Base-by-base conservation (phyloP, 106 monocot species). In the Chionographis japonica region DNA sequence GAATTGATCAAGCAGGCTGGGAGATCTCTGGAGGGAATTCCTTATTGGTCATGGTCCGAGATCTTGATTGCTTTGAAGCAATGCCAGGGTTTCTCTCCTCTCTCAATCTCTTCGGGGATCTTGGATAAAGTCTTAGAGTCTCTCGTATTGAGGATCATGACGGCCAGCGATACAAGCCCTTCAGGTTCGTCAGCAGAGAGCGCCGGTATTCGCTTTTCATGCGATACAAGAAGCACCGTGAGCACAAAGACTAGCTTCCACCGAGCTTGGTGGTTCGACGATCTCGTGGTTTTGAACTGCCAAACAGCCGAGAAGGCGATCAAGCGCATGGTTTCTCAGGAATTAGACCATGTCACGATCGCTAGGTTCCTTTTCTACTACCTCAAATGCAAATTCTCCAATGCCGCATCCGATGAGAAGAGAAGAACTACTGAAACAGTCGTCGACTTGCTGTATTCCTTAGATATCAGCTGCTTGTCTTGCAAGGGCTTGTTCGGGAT, bases 261-360 rank as follows among this genome's bases (percentile, higher is more conserved):
- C 57, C 69, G 76, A 55, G 56, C 73, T 36, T 95, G 91, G 95
- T 95, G 95, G 95, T 84, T 84, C n/a, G 88, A 91, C n/a, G 97
- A 92, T 70, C 72, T 97, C 9, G 11, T 65, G 2, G 20, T 72
- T 43, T 68, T 97, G 13, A 73, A 71, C 19, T 50, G 56, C 38
- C 56, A 51, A 12, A 52, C 56, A 8, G 42, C 85, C 4, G 68
- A 87, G 27, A 89, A 71, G 52, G 40, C 78, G 1, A 15, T 79
- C 39, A 62, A 52, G 50, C 53, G 15, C 13, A 80, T 97, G 89
- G 37, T 85, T 52, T 65, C 70, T 27, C 69, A 36, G 37, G 85
- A 82, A 66, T 12, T 77, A 18, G 89, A 87, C 8, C 81, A 89
- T 68, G 73, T 4, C 7, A 52, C 18, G 16, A 79, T 90, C 15